Conservation (phyloP, 2,329 filamentous ascomycete species). For the Alternaria sp. region DNA sequence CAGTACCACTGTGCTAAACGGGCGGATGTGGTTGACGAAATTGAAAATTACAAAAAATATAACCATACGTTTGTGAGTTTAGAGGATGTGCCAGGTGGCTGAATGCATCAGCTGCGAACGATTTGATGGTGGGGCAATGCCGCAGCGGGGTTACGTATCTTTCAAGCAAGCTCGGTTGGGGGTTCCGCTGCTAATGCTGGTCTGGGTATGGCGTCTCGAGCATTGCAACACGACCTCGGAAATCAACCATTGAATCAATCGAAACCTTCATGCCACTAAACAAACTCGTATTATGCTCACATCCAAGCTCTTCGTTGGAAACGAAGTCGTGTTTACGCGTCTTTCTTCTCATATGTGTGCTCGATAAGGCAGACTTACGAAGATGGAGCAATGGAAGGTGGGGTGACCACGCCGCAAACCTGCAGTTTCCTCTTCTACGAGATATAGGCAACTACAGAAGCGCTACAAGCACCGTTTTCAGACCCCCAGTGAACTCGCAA, state of each 20-base stretch:
- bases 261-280: not conserved
- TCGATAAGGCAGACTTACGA: not conserved
- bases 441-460: not conserved
- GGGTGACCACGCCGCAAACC: not conserved
- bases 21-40: not conserved
- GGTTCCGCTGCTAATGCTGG: not conserved
- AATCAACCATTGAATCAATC: not conserved
- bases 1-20: slow-evolving; percentile 19
- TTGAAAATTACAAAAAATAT: not conserved
- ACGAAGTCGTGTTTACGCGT: not conserved
- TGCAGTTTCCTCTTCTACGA: not conserved
- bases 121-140: not conserved
- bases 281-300: not conserved
- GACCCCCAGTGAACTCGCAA: not conserved
- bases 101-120: not conserved
- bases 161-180: not conserved
- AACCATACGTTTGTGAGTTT: not conserved
- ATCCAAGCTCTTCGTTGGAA: not conserved
- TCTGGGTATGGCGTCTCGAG: not conserved
- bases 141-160: not conserved
- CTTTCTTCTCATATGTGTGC: not conserved
- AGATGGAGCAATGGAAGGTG: not conserved
- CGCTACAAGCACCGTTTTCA: not conserved
- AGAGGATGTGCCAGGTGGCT: not conserved
- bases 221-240: not conserved